These are phyloP conservation scores for Verticillium dahliae DNA, from an alignment of 2,329 filamentous ascomycete species.

Conservation along the genomic window DNA sequence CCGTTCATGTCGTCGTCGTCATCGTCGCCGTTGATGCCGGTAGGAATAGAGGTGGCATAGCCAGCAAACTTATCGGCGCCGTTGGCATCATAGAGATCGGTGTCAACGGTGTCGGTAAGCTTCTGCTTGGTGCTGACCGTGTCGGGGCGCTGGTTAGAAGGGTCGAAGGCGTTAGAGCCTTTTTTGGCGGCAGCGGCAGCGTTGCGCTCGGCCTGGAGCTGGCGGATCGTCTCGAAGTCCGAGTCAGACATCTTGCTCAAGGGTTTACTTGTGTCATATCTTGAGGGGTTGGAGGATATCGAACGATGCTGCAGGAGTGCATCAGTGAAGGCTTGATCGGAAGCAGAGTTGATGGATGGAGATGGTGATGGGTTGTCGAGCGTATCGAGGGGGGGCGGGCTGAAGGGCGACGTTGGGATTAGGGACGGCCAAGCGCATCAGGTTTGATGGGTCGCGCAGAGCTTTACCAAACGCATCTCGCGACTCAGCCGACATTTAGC, in stretches of 20 bases:
- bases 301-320: conserved; percentile 11
- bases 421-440: conserved; percentile 2
- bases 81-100: conserved; percentile 75
- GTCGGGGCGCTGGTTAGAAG: conserved; percentile 74
- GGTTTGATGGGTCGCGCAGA: conserved; percentile 12
- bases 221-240: conserved; percentile 82
- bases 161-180: conserved; percentile 73
- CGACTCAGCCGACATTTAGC: conserved; percentile 27
- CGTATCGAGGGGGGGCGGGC: conserved; percentile 19
- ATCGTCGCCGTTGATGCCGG: conserved; percentile 71
- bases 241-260: conserved; percentile 60
- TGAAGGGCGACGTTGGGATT: neutral
- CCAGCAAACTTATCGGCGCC: conserved; percentile 76
- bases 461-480: conserved; percentile 23
- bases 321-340: conserved; percentile 6
- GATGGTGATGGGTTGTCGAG: conserved; percentile 20
- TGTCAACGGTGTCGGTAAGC: conserved; percentile 84
- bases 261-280: conserved; percentile 27
- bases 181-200: conserved; percentile 67
- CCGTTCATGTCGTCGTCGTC: conserved; percentile 74
- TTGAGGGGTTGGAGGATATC: conserved; percentile 9
- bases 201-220: conserved; percentile 90
- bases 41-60: conserved; percentile 85
- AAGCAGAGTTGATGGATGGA: neutral
- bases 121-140: conserved; percentile 78